phyloP scores from a whole-genome alignment of 1,284 basidiomycete genomes.

The Vanrija sp. region DNA sequence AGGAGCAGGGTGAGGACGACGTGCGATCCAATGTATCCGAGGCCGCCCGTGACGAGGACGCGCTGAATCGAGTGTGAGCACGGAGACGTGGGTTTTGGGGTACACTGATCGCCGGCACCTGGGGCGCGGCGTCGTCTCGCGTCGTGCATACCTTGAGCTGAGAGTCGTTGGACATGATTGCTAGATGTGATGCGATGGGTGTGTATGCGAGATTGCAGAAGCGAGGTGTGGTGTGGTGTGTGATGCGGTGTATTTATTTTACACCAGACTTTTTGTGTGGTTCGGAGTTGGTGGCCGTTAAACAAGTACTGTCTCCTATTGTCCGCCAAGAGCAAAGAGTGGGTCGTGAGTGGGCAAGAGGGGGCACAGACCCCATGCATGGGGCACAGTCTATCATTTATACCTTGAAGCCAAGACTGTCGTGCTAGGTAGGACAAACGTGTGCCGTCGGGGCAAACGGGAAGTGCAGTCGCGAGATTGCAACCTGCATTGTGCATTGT shows the following conservation, averaged over 20 bases:
- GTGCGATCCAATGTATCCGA: constrained; percentile 70
- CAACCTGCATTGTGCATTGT: too few relatives aligned
- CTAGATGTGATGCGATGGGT: not conserved
- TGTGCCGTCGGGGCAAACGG: too few relatives aligned
- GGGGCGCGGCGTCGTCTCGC: not conserved
- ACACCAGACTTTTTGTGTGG: too few relatives aligned
- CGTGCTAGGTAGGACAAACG: too few relatives aligned
- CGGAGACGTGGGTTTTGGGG: constrained; percentile 28
- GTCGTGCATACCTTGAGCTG: constrained; percentile 11
- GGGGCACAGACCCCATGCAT: too few relatives aligned
- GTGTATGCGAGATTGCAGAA: not conserved
- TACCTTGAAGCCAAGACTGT: too few relatives aligned
- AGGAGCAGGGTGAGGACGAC: constrained; percentile 80
- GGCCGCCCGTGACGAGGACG: constrained; percentile 48
- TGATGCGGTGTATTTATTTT: too few relatives aligned
- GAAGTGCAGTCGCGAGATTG: too few relatives aligned
- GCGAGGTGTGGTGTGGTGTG: not conserved
- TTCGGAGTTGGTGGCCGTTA: not conserved
- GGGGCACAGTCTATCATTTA: too few relatives aligned
- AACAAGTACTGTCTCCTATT: not conserved
- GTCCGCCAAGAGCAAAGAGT: too few relatives aligned
- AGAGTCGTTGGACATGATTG: constrained; percentile 5
- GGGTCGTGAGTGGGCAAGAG: too few relatives aligned
- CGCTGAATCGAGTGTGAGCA: constrained; percentile 25
- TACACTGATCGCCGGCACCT: not conserved